Evolutionary conservation across 164 flowering plant species (phyloP), one percentile per base, ranked within the genome.

Genomic region (Amborella trichopoda): DNA sequence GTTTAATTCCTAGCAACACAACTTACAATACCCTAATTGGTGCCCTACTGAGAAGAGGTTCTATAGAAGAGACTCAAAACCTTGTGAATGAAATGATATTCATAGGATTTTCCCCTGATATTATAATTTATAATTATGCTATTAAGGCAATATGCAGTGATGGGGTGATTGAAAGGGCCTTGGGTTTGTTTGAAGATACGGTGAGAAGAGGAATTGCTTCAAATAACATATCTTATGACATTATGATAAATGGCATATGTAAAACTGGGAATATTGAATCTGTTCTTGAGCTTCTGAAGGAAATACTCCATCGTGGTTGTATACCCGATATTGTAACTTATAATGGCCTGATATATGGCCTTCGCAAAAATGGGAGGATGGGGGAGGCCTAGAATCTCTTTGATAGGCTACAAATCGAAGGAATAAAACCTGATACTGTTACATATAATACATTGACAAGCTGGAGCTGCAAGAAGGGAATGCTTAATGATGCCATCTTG

Each of bases 291-390:
- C 69, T 87, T 58, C 48, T 80, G 22, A 70, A 70, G 55, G 85
- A 84, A 37, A 69, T 78, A 80, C 58, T 75, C 41, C 65, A 68
- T 26, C 64, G 76, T 43, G 95, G 95, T 16, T 54, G 80, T 41
- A 66, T 62, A 22, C 95, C 99, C 3, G 96, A 91, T 26, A 75
- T 84, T 45, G 83, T 82, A 41, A 80, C 95, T 1, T 91, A 87
- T 50, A 91, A 87, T 63, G 72, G 67, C 67, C 57, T 91, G 26
- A 78, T 91, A 36, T 87, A 81, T 69, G 99, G 95, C 46, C 53
- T 87, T 3, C 82, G 96, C 66, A 87, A 68, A 73, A 48, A 28
- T 28, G 77, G 79, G 5, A 69, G 68, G 40, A 33, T 74, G 23
- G 46, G 19, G 19, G 95, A 84, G 50, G 99, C 95, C 40, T 44